These are phyloP conservation scores for Coccomyxa subellipsoidea DNA, from an alignment of 163 green algal species.

Conservation along the genomic window DNA sequence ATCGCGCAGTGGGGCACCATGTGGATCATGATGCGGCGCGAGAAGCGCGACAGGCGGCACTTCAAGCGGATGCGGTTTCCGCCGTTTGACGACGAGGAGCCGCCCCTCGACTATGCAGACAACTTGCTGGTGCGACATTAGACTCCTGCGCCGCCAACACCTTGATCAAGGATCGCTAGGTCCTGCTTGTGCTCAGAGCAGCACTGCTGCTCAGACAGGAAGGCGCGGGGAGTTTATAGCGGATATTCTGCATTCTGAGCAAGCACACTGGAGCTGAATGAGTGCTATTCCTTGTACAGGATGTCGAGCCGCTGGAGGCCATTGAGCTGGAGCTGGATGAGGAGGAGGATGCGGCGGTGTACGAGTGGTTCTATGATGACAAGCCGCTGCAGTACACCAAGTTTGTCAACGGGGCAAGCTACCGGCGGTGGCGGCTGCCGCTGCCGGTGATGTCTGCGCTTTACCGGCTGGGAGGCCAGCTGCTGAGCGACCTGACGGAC, in stretches of 20 bases:
- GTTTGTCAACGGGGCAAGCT: constrained; percentile 93
- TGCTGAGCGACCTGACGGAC: constrained; percentile 95
- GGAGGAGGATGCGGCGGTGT: constrained; percentile 93
- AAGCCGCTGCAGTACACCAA: constrained; percentile 84
- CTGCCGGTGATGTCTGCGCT: constrained; percentile 94
- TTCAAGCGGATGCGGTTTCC: constrained; percentile 99
- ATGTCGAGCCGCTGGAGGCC: constrained; percentile 94
- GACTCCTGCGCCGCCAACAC: neutral
- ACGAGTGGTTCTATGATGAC: constrained; percentile 96
- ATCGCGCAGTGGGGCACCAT: constrained; percentile 97
- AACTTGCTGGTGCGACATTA: constrained; percentile 78
- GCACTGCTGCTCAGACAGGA: too few species aligned
- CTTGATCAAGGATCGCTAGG: too few species aligned
- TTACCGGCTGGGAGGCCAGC: constrained; percentile 83
- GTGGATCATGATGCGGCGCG: constrained; percentile 99
- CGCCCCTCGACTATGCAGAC: constrained; percentile 97
- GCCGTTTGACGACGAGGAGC: constrained; percentile 99
- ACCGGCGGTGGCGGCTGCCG: constrained; percentile 91
- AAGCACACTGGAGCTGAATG: too few species aligned
- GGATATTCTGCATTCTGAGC: too few species aligned
- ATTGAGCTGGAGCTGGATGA: constrained; percentile 97
- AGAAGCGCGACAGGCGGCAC: constrained; percentile 98
- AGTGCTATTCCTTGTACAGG: constrained; percentile 43
- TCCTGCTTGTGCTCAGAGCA: too few species aligned
- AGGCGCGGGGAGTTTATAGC: too few species aligned